A percentile compares a stretch with the other conserved stretches of the same genome.
These are phyloP conservation scores for Zygosaccharomyces sapae DNA, from an alignment of 1,139 yeast genomes.

Conservation along the genomic window DNA sequence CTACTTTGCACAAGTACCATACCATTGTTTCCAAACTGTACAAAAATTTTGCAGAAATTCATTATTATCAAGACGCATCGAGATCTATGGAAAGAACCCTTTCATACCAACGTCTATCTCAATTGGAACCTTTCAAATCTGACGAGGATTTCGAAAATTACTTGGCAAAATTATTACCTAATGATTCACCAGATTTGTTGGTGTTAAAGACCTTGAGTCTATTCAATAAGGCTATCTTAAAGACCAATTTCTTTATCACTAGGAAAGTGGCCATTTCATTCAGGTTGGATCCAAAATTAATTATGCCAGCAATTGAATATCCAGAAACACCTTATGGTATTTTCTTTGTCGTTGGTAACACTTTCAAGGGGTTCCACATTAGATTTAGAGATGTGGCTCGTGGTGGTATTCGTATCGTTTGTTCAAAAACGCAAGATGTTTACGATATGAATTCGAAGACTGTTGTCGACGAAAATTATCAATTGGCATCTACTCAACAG, in stretches of 20 bases:
- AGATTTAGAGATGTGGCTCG: slow-evolving; percentile 96
- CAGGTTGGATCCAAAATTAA: slow-evolving; percentile 78
- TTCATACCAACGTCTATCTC: slow-evolving; percentile 81
- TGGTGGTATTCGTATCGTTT: slow-evolving; percentile 96
- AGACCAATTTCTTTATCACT: slow-evolving; percentile 90
- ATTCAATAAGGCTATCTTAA: slow-evolving; percentile 82
- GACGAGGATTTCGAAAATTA: slow-evolving; percentile 71
- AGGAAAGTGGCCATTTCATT: slow-evolving; percentile 94
- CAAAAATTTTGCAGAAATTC: slow-evolving; percentile 87
- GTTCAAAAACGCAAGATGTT: slow-evolving; percentile 79
- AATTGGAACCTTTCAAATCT: slow-evolving; percentile 68
- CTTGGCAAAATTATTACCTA: slow-evolving; percentile 65
- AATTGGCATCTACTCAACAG: slow-evolving; percentile 94
- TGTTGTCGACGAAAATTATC: slow-evolving; percentile 93
- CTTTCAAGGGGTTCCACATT: slow-evolving; percentile 95
- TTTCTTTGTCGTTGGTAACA: slow-evolving; percentile 94
- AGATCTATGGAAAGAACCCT: slow-evolving; percentile 65
- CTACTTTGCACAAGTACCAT: slow-evolving; percentile 66
- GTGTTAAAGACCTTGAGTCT: slow-evolving; percentile 78
- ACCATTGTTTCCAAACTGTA: slow-evolving; percentile 78
- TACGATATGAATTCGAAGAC: slow-evolving; percentile 82
- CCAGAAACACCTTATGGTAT: slow-evolving; percentile 92
- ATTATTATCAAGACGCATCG: slow-evolving; percentile 61
- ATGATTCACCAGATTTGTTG: slow-evolving; percentile 71
- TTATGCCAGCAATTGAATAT: slow-evolving; percentile 75